Base-by-base conservation (phyloP, 768 basidiomycete species). In the Astraeus odoratus region DNA sequence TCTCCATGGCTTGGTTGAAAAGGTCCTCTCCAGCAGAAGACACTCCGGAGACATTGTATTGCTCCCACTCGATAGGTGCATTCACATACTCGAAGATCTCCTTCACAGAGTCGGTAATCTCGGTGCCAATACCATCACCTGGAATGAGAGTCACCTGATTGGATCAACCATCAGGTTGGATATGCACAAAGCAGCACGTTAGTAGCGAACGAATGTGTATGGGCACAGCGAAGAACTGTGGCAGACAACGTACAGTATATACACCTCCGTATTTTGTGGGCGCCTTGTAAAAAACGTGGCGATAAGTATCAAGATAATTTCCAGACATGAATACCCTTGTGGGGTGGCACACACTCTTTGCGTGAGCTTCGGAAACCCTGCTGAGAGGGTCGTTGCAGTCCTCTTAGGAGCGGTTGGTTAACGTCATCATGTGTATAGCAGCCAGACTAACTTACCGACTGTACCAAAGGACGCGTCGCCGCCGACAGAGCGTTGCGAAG, bases 21-120 rank as follows among this genome's bases (percentile, higher is more conserved):
- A 97, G 80, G 39, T 81, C 87, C 65, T 97, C 96, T 54, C 93
- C 93, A 39, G 87, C 75, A 30, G 87, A 88, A 29, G 94, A 95
- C 76, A 94, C 82, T 48, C 96, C 96, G 31, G 93, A 95, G 52
- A 99, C 93, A 60, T 97, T 80, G 70, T 94, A 97, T 65, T 97
- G 93, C 60, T 97, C 94, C 89, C 91, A 96, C 64, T 97, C 91
- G 68, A 99, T 95, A 65, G 96, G 96, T 25, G 94, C 96, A 61
- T 98, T 99, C 63, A 92, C 80, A 54, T 89, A 77, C 65, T 95
- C 91, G 61, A 99, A 99, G 62, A 99, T 94, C 68, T 98, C 94
- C 71, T 99, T 98, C 55, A 99, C 94, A 1, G 92, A 94, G 69
- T 95, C 90, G 48, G 95, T 91, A 61, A 99, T 91, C 71, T 99